Conservation (phyloP, 805 yeast genomes). For the Metschnikowia arizonensis region DNA sequence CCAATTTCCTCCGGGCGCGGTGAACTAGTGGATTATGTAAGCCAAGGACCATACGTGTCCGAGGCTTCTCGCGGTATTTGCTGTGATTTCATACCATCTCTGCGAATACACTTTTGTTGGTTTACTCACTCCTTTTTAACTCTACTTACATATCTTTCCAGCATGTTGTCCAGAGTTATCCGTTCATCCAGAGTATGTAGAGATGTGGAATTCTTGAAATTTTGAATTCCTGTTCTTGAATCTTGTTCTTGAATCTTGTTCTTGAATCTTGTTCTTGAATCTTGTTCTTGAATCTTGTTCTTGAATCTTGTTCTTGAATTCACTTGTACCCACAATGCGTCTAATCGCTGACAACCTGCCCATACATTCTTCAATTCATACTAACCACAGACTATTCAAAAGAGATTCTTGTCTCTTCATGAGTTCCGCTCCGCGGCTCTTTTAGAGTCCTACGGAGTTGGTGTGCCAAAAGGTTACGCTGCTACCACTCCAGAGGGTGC, state of each 20-base stretch:
- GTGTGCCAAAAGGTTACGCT: slow-evolving; percentile 88
- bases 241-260: too few relatives aligned
- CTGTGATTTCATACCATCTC: slow-evolving; percentile 11
- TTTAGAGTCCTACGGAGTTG: slow-evolving; percentile 77
- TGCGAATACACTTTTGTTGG: slow-evolving; percentile 4
- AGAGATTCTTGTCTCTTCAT: slow-evolving; percentile 83
- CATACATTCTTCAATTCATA: too few relatives aligned
- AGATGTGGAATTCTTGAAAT: too few relatives aligned
- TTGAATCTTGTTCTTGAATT: too few relatives aligned
- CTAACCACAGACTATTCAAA: slow-evolving; percentile 34
- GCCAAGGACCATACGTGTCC: slow-evolving; percentile 24
- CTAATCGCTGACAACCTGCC: too few relatives aligned
- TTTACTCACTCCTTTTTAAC: slow-evolving; percentile 8
- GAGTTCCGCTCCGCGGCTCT: slow-evolving; percentile 94
- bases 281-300: too few relatives aligned
- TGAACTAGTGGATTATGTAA: slow-evolving; percentile 14
- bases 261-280: too few relatives aligned
- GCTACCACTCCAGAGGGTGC: slow-evolving; percentile 91
- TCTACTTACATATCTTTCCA: slow-evolving; percentile 7
- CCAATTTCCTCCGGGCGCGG: slow-evolving; percentile 8
- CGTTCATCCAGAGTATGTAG: slow-evolving; percentile 43
- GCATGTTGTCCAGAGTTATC: slow-evolving; percentile 42
- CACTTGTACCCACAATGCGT: too few relatives aligned
- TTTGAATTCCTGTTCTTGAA: too few relatives aligned
- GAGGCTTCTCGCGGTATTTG: slow-evolving; percentile 13